Evolutionary conservation across 2,329 filamentous ascomycete species (phyloP).

Genomic region (Amauroascus verrucosus): DNA sequence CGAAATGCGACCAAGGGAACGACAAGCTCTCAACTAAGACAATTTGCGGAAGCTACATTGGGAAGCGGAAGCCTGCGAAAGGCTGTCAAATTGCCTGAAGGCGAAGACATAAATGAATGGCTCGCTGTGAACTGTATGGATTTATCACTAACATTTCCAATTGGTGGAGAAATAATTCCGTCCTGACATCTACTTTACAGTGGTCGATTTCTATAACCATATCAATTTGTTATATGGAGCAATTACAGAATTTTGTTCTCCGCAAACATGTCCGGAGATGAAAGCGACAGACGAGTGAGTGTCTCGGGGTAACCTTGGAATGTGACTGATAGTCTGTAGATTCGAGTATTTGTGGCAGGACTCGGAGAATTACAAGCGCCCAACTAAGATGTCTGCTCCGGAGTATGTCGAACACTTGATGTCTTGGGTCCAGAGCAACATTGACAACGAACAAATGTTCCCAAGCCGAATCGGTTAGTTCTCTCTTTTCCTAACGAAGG

Average conservation of each 20-base stretch:
- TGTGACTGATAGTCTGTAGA: slow-evolving; percentile 34
- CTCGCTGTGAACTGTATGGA: slow-evolving; percentile 79
- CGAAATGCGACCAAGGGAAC: slow-evolving; percentile 76
- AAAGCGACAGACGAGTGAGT: slow-evolving; percentile 96
- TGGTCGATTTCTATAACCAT: slow-evolving; percentile 99
- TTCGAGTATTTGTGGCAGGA: slow-evolving; percentile 99
- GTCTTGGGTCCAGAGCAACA: slow-evolving; percentile 88
- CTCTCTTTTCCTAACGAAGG: neutral
- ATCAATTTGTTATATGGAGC: slow-evolving; percentile 98
- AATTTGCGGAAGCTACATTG: slow-evolving; percentile 95
- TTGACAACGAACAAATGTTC: slow-evolving; percentile 91
- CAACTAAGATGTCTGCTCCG: slow-evolving; percentile 95
- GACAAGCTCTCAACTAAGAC: slow-evolving; percentile 83
- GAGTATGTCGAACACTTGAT: slow-evolving; percentile 98
- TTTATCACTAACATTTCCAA: neutral
- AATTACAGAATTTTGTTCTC: slow-evolving; percentile 98
- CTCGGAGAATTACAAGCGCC: slow-evolving; percentile 81
- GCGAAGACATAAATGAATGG: slow-evolving; percentile 97
- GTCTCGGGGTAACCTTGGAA: neutral
- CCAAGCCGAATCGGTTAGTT: slow-evolving; percentile 76
- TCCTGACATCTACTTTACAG: slow-evolving; percentile 37
- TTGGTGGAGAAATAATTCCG: neutral
- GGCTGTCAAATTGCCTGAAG: slow-evolving; percentile 91
- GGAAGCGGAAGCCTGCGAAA: slow-evolving; percentile 91
- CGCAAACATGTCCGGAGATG: slow-evolving; percentile 96